Evolutionary conservation across 805 yeast genomes (phyloP).

Genomic region (Metschnikowia hibisci): DNA sequence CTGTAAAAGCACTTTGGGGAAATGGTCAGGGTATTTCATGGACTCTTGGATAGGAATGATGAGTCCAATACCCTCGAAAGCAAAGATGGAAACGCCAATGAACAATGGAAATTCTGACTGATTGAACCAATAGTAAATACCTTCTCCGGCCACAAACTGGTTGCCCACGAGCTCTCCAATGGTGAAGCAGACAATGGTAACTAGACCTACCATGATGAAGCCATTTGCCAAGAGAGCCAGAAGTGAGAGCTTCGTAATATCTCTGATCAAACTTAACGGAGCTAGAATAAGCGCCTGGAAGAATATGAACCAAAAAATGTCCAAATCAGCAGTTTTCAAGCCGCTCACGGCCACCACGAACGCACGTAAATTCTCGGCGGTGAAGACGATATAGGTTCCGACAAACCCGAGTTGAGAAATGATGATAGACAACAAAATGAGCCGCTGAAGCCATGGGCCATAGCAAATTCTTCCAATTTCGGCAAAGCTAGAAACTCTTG

Average conservation of each 20-base stretch:
- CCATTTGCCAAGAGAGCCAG: constrained; percentile 70
- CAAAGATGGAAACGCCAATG: constrained; percentile 80
- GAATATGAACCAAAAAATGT: constrained; percentile 43
- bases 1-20: constrained; percentile 57
- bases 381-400: constrained; percentile 76
- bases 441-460: constrained; percentile 60
- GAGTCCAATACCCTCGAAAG: constrained; percentile 84
- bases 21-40: constrained; percentile 70
- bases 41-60: constrained; percentile 81
- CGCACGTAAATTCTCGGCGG: constrained; percentile 67
- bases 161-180: constrained; percentile 44
- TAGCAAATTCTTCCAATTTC: constrained; percentile 65
- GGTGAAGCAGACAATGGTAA: constrained; percentile 59
- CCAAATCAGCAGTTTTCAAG: constrained; percentile 35
- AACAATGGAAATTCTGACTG: constrained; percentile 60
- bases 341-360: constrained; percentile 52
- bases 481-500: constrained; percentile 71
- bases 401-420: constrained; percentile 77
- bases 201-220: constrained; percentile 62
- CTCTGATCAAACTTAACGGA: constrained; percentile 70
- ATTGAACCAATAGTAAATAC: constrained; percentile 51
- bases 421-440: constrained; percentile 61
- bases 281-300: constrained; percentile 55
- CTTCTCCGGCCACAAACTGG: constrained; percentile 38
- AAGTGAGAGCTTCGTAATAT: constrained; percentile 68